Evolutionary conservation across 495 filamentous ascomycete species (phyloP).

Genomic region (Hyaloscypha bicolor): DNA sequence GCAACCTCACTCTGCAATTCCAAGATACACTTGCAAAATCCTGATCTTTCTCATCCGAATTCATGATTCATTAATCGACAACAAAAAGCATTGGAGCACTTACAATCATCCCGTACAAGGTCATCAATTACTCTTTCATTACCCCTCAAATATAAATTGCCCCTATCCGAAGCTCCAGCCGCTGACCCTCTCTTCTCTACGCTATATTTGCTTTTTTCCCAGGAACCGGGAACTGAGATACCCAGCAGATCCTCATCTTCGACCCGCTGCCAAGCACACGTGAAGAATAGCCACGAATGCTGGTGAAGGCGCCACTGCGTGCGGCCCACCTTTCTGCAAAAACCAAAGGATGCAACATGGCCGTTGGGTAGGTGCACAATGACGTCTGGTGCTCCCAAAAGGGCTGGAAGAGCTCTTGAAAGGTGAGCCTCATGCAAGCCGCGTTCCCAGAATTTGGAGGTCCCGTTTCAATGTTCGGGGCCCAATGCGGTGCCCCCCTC

Average conservation of each 20-base stretch:
- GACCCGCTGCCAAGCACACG: background rate
- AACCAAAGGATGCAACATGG: background rate
- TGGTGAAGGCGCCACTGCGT: background rate
- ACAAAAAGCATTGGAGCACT: background rate
- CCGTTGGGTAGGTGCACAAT: background rate
- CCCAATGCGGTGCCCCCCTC: background rate
- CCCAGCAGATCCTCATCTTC: background rate
- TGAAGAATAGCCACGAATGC: background rate
- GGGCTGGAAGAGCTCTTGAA: background rate
- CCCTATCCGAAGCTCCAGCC: background rate
- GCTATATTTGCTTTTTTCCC: background rate
- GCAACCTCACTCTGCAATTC: too few relatives aligned
- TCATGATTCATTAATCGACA: too few relatives aligned
- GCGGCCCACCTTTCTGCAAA: background rate
- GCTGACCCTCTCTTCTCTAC: background rate
- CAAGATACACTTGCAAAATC: too few relatives aligned
- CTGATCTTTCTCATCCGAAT: too few relatives aligned
- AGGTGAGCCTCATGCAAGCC: background rate
- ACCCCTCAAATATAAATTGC: background rate
- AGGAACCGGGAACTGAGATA: background rate
- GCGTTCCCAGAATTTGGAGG: background rate
- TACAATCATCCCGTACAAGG: background rate
- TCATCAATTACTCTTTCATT: background rate
- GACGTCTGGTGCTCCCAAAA: background rate
- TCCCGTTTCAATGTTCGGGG: background rate